Evolutionary conservation across 371 early-diverging fungal genomes (phyloP), one percentile per base, ranked within the genome.

Genomic region (Phascolomyces articulosus): DNA sequence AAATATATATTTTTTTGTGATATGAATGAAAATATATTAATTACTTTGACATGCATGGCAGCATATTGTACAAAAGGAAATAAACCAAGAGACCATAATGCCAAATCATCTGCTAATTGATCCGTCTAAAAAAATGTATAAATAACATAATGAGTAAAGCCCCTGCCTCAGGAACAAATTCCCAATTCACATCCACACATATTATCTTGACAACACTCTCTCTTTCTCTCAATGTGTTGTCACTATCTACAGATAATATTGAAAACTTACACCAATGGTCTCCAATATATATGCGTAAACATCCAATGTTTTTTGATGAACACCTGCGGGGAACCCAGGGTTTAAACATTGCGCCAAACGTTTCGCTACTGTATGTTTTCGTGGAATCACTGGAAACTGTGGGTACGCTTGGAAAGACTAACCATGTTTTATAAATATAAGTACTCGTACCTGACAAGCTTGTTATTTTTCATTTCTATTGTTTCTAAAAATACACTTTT

Each of bases 311-410:
- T 98, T 99, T 72, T 94, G 96, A 75, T 99, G 99, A 20, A 99
- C 98, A 21, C 99, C 99, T 24, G 98, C 91, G 10, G 99, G 99
- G n/a, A 99, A 84, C 18, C 95, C 96, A 15, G 98, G 99, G 72
- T 99, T 98, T 58, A 99, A 87, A 65, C 98, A 98, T 69, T 99
- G 99, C 0, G 97, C 98, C 38, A 99, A 82, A 23, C 99, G 90
- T 82, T 98, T 98, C 55, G 95, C 90, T 6, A 99, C 91, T 1
- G 93, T 80, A 26, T 91, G 85, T 69, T 95, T 95, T 44, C 89
- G 86, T 26, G 99, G 98, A 48, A 97, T 86, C 54, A 85, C 78
- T 7, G 86, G 74, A 67, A 89, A 93, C 68, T 91, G 87, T 23
- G 91, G 84, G 71, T 93, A 91, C 1, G 89, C 86, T 83, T 93